Evolutionary conservation across 2,329 filamentous ascomycete species (phyloP), one percentile per base, ranked within the genome.

Genomic region (Myriosclerotinia duriaeana): DNA sequence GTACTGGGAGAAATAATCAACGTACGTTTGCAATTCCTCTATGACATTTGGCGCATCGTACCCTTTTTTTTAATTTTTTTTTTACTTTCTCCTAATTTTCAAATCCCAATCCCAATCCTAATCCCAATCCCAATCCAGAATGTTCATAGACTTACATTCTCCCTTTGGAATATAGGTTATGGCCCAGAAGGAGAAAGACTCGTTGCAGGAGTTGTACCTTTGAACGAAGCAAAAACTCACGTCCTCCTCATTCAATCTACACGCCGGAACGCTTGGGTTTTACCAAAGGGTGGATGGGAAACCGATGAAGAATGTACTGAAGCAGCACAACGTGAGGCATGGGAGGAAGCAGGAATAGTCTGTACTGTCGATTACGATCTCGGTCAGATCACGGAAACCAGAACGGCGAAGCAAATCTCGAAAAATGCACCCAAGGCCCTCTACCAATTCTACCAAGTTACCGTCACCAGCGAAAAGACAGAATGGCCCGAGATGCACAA

Each of bases 261-360:
- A 63, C 87, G 92, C 71, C 89, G 93, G 74, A 92, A 92, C 78
- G 92, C 91, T 74, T 99, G 95, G 95, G 95, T 99, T 53, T 84
- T 99, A 67, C 95, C 95, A 68, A 99, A 99, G 78, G 95, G 95
- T 76, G 95, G 95, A 68, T 99, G 95, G 93, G 95, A 99, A 79
- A 89, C 88, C 44, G 95, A 99, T 79, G 95, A 99, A 80, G 86
- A 89, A 69, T 95, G 91, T 70, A 87, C 90, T 69, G 86, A 94
- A 77, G 91, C 95, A 66, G 95, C 95, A 66, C 79, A 89, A 83
- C 83, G 95, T 72, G 95, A 99, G 79, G 95, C 95, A 69, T 98
- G 95, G 95, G 95, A 98, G 81, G 95, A 98, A 81, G 95, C 93
- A 53, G 95, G 95, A 74, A 96, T 98, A 75, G 84, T 90, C 74